Evolutionary conservation across 108 stramenopile genomes (phyloP).

Genomic region (Licmophora abbreviata): DNA sequence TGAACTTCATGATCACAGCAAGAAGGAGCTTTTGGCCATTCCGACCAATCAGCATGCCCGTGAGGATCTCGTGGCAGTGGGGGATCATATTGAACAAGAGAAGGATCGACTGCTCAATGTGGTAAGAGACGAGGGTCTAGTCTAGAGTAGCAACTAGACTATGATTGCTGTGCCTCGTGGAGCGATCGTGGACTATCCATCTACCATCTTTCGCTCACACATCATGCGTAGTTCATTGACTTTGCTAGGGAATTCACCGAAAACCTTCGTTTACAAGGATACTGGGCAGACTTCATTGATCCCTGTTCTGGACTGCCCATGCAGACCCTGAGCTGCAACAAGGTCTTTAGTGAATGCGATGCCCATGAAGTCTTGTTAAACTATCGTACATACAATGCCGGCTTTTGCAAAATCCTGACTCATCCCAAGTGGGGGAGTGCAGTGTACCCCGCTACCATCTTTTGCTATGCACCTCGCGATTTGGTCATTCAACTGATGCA

Average conservation of each 20-base stretch:
- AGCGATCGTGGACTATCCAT: not conserved
- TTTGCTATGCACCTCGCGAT: slow-evolving; percentile 65
- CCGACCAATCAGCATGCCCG: slow-evolving; percentile 81
- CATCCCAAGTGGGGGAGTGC: slow-evolving; percentile 93
- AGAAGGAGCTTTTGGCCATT: slow-evolving; percentile 56
- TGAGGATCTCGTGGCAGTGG: slow-evolving; percentile 77
- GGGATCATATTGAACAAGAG: slow-evolving; percentile 76
- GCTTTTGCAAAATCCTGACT: slow-evolving; percentile 93
- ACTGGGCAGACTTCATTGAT: slow-evolving; percentile 95
- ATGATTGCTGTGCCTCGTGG: not conserved
- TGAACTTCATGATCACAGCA: not conserved
- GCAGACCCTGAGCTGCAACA: slow-evolving; percentile 54
- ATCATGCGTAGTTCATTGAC: slow-evolving; percentile 30
- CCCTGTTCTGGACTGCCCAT: slow-evolving; percentile 96
- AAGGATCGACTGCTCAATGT: slow-evolving; percentile 83
- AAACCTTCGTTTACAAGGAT: slow-evolving; percentile 44
- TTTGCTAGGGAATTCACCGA: slow-evolving; percentile 67
- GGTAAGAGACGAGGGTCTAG: slow-evolving; percentile 21
- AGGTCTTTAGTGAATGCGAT: slow-evolving; percentile 91
- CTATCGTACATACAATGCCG: slow-evolving; percentile 88
- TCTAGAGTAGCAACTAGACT: not conserved
- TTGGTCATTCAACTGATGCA: slow-evolving; percentile 35
- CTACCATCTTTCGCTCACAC: slow-evolving; percentile 2
- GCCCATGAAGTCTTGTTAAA: slow-evolving; percentile 87
- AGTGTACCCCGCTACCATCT: slow-evolving; percentile 95